Percentiles rank a stretch among this genome's conserved stretches.
These are phyloP conservation scores for Coffea canephora DNA, from an alignment of 257 asterid genomes.

Conservation along the genomic window DNA sequence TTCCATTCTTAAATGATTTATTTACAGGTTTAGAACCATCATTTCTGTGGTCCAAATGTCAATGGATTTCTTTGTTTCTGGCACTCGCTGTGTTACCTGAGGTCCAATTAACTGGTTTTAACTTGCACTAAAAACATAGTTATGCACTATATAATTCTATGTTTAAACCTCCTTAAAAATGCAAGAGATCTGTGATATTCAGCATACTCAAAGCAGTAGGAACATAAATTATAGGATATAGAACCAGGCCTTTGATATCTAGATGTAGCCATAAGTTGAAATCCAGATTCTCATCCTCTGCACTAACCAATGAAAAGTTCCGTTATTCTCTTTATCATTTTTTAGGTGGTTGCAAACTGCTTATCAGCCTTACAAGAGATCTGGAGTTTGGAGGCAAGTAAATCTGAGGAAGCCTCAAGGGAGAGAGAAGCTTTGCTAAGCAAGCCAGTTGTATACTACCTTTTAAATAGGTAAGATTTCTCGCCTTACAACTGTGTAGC, in stretches of 20 bases:
- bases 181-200: not conserved
- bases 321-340: conserved; percentile 15
- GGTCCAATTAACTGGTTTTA: not conserved
- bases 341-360: conserved; percentile 91
- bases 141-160: not conserved
- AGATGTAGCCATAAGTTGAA: not conserved
- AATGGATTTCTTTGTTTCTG: not conserved
- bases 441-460: conserved; percentile 81
- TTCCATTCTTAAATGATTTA: not conserved
- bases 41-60: not conserved
- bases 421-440: conserved; percentile 82
- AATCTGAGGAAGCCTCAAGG: conserved; percentile 83
- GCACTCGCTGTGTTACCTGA: not conserved
- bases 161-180: not conserved
- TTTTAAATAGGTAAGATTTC: conserved; percentile 66
- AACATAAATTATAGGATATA: not conserved
- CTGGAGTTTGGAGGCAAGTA: conserved; percentile 90
- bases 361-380: conserved; percentile 87
- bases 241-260: not conserved
- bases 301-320: not conserved
- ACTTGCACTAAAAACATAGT: not conserved
- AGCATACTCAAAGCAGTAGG: not conserved
- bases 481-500: too few relatives aligned
- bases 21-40: not conserved
- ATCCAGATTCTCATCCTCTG: not conserved